Conservation (phyloP, 1,284 basidiomycete genomes). For the Trichosporon sp. region DNA sequence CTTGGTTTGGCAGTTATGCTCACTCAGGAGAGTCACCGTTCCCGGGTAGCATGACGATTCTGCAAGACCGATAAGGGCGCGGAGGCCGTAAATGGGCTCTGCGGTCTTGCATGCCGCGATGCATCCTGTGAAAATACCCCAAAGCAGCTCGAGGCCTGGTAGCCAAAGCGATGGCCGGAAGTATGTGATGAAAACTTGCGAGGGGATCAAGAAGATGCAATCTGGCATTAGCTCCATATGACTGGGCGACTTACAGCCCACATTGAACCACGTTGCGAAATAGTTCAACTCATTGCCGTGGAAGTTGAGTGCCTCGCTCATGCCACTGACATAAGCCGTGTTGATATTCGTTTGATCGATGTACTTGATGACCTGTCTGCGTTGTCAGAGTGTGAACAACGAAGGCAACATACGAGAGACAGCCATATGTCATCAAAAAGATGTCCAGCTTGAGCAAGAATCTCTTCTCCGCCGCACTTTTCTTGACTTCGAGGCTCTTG, state of each 20-base stretch:
- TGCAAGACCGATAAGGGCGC: constrained; percentile 25
- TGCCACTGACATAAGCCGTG: constrained; percentile 60
- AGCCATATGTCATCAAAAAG: constrained; percentile 29
- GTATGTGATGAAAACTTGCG: constrained; percentile 23
- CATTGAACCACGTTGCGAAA: constrained; percentile 38
- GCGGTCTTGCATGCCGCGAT: constrained; percentile 24
- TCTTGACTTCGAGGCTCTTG: constrained; percentile 12
- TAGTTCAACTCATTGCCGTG: constrained; percentile 61
- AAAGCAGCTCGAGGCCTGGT: constrained; percentile 22
- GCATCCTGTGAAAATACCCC: constrained; percentile 25
- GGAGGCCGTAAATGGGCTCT: constrained; percentile 25
- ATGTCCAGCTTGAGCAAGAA: constrained; percentile 38
- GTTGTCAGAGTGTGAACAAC: neutral
- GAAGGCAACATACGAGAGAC: constrained; percentile 18
- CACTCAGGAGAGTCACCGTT: constrained; percentile 23
- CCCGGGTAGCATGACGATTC: constrained; percentile 28
- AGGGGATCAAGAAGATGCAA: constrained; percentile 29
- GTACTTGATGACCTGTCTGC: constrained; percentile 11
- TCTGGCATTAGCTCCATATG: constrained; percentile 11
- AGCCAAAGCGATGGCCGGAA: constrained; percentile 21
- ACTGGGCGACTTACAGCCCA: constrained; percentile 19
- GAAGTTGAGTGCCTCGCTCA: constrained; percentile 70
- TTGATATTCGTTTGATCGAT: constrained; percentile 27
- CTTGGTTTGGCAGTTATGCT: neutral
- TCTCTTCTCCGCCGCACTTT: constrained; percentile 28